Percentiles rank a stretch among this genome's conserved stretches.
Evolutionary conservation across 345 rosid genomes (phyloP).

Genomic region (Pseudoturritis turrita): DNA sequence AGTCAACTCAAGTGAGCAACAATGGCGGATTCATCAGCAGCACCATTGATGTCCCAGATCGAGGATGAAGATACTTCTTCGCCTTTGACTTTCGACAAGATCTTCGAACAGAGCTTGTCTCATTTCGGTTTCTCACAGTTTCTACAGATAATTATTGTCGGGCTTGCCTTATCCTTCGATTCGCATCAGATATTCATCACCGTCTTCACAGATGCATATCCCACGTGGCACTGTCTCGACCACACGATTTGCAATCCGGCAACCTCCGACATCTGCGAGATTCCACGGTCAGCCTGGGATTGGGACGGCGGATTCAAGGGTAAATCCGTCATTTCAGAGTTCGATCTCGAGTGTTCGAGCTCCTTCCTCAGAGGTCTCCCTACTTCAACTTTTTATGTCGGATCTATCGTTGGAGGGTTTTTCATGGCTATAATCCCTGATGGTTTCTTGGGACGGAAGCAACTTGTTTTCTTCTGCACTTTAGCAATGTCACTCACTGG

Average conservation of each 20-base stretch:
- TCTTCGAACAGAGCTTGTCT: slow-evolving; percentile 22
- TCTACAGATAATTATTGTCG: slow-evolving; percentile 47
- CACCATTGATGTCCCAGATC: slow-evolving; percentile 8
- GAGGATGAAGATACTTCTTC: slow-evolving; percentile 14
- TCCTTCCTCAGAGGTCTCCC: slow-evolving; percentile 47
- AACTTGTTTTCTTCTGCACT: slow-evolving; percentile 29
- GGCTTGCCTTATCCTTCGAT: slow-evolving; percentile 48
- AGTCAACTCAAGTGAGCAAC: background rate
- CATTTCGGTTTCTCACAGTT: slow-evolving; percentile 23
- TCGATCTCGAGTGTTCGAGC: slow-evolving; percentile 46
- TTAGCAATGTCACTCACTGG: slow-evolving; percentile 34
- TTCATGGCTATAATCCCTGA: slow-evolving; percentile 32
- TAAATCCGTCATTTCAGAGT: slow-evolving; percentile 50
- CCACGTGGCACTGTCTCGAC: slow-evolving; percentile 51
- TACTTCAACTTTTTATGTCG: slow-evolving; percentile 45
- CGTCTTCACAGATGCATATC: slow-evolving; percentile 56
- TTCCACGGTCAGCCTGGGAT: slow-evolving; percentile 43
- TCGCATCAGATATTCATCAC: slow-evolving; percentile 60
- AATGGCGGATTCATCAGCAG: slow-evolving; percentile 20
- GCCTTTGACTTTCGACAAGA: slow-evolving; percentile 16
- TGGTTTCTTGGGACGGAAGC: slow-evolving; percentile 38
- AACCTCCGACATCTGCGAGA: slow-evolving; percentile 36
- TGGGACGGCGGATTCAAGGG: slow-evolving; percentile 37
- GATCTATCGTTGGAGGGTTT: slow-evolving; percentile 38
- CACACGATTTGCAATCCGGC: slow-evolving; percentile 8